A percentile compares a stretch with the other conserved stretches of the same genome.
Evolutionary conservation across 176 grass and related monocot genomes (phyloP).

Genomic region (Saccharum spontaneum): DNA sequence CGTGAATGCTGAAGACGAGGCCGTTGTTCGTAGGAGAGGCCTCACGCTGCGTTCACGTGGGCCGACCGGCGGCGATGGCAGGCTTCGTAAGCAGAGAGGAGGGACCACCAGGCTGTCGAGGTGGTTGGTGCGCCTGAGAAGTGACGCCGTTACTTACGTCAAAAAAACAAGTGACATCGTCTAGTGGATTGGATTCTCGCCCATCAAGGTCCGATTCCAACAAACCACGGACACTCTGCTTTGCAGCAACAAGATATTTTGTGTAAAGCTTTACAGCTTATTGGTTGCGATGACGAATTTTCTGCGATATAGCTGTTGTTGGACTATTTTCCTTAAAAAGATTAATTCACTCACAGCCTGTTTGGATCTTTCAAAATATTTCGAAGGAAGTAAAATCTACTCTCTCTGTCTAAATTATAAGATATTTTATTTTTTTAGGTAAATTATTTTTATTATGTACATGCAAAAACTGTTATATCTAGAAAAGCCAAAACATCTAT

Average conservation of each 20-base stretch:
- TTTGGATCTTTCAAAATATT: no score
- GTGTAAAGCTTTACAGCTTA: background rate
- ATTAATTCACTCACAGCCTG: no score
- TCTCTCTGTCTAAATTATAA: no score
- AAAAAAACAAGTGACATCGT: background rate
- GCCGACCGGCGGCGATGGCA: background rate
- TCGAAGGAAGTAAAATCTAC: no score
- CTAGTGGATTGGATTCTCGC: conserved; percentile 23
- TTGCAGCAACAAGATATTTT: conserved; percentile 1
- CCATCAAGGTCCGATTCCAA: background rate
- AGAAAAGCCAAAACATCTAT: no score
- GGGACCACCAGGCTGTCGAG: background rate
- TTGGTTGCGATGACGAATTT: background rate
- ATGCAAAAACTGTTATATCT: no score
- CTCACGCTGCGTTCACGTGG: conserved; percentile 1
- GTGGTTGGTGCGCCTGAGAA: conserved; percentile 32
- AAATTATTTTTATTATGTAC: no score
- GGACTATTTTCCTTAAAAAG: background rate
- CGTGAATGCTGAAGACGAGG: background rate
- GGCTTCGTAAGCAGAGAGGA: background rate
- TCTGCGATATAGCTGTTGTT: background rate
- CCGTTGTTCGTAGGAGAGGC: background rate
- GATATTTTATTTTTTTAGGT: no score
- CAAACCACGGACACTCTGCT: background rate
- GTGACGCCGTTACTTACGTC: background rate